phyloP scores from a whole-genome alignment of 306 rosid genomes.

The Vigna radiata region DNA sequence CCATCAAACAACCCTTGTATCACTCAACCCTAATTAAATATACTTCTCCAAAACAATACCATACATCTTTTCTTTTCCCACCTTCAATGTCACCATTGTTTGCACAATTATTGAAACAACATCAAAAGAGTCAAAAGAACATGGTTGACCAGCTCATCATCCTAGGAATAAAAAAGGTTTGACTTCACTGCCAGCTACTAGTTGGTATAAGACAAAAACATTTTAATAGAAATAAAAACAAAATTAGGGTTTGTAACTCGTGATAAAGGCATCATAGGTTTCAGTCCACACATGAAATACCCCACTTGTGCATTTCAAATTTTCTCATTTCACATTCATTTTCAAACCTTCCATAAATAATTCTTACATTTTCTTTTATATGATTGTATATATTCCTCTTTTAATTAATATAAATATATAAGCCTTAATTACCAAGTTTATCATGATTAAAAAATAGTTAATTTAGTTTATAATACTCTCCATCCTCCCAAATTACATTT shows the following conservation, averaged over 20 bases:
- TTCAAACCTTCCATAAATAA: neutral
- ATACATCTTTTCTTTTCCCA: neutral
- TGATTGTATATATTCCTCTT: too few species aligned
- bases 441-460: too few species aligned
- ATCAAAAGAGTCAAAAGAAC: constrained; percentile 13
- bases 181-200: constrained; percentile 36
- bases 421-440: too few species aligned
- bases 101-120: neutral
- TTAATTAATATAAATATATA: too few species aligned
- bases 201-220: neutral
- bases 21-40: constrained; percentile 2
- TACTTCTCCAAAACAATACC: neutral
- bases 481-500: too few species aligned
- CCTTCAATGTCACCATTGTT: neutral
- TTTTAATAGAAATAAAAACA: constrained; percentile 23
- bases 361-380: neutral
- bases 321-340: neutral
- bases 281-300: neutral
- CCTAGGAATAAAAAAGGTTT: constrained; percentile 44
- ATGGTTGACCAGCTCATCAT: constrained; percentile 49
- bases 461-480: too few species aligned
- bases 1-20: constrained; percentile 4
- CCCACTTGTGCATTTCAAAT: neutral
- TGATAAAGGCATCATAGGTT: neutral
- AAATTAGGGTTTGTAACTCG: neutral